These are phyloP conservation scores for Boletellus emodensis DNA, from an alignment of 768 basidiomycete genomes.

Conservation along the genomic window DNA sequence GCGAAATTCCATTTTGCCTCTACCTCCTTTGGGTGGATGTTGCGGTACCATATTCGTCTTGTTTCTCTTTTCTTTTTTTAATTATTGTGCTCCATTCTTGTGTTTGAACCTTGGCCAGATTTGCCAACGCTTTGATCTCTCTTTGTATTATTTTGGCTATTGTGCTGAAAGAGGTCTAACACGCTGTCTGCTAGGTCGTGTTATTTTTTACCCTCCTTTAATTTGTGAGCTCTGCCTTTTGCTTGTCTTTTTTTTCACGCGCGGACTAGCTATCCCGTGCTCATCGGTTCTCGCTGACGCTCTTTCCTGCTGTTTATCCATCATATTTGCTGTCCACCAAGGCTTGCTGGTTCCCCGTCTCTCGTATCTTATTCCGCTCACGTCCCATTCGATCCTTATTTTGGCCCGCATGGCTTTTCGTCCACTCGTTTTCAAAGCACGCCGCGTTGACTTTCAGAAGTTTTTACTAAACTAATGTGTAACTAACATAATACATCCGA, in stretches of 20 bases:
- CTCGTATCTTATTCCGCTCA: too few relatives aligned
- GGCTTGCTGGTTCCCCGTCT: too few relatives aligned
- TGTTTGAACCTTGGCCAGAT: conserved; percentile 8
- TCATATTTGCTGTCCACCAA: too few relatives aligned
- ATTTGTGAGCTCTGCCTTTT: conserved; percentile 5
- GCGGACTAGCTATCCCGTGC: conserved; percentile 11
- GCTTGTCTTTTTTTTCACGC: conserved; percentile 6
- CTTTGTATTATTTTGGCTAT: conserved; percentile 6
- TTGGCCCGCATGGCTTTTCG: too few relatives aligned
- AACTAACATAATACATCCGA: too few relatives aligned
- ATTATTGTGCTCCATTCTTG: conserved; percentile 10
- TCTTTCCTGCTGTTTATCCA: too few relatives aligned
- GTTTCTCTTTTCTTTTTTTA: background rate
- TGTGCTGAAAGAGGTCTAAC: conserved; percentile 11
- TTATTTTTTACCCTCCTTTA: conserved; percentile 6
- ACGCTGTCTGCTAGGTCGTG: conserved; percentile 2
- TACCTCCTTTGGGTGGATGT: conserved; percentile 1
- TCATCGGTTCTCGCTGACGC: conserved; percentile 4
- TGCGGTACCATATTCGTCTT: conserved; percentile 1
- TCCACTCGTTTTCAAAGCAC: too few relatives aligned
- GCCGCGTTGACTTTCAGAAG: too few relatives aligned
- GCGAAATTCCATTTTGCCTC: background rate
- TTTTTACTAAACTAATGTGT: too few relatives aligned
- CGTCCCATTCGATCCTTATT: too few relatives aligned
- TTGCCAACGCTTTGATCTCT: conserved; percentile 3